These are phyloP conservation scores for Fomitopsis schrenkii DNA, from an alignment of 1,284 basidiomycete species.

Conservation along the genomic window DNA sequence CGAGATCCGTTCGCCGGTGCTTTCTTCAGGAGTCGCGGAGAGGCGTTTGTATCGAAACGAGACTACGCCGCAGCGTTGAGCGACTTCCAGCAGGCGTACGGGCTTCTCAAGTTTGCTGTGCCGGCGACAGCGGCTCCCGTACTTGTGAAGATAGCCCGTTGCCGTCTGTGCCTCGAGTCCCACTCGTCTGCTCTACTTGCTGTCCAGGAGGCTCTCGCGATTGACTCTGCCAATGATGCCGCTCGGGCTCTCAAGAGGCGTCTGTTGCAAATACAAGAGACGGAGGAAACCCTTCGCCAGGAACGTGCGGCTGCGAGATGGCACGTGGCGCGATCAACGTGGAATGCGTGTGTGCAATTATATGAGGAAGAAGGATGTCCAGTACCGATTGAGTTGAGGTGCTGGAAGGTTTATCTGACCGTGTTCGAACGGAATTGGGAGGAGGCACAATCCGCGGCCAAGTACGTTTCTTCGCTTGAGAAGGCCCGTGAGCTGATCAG, in stretches of 20 bases:
- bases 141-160: constrained; percentile 8
- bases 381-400: constrained; percentile 9
- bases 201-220: constrained; percentile 7
- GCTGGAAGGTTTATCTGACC: constrained; percentile 14
- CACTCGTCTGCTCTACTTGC: constrained; percentile 10
- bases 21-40: constrained; percentile 8
- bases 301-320: constrained; percentile 11
- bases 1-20: neutral
- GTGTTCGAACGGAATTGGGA: constrained; percentile 13
- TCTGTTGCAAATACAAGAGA: constrained; percentile 5
- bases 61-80: constrained; percentile 6
- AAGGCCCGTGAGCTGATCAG: neutral
- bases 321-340: constrained; percentile 13
- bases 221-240: constrained; percentile 6
- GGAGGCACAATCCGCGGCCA: constrained; percentile 1
- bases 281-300: constrained; percentile 7
- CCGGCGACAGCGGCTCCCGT: neutral
- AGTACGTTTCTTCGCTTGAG: constrained; percentile 9
- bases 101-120: neutral
- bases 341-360: constrained; percentile 9
- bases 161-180: constrained; percentile 10
- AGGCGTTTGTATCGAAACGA: constrained; percentile 3
- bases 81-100: constrained; percentile 12
- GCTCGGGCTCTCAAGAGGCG: constrained; percentile 6
- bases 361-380: constrained; percentile 10